A percentile compares a stretch with the other conserved stretches of the same genome.
These are phyloP conservation scores for Aspergillus neotritici DNA, from an alignment of 2,329 filamentous ascomycete species.

Conservation along the genomic window DNA sequence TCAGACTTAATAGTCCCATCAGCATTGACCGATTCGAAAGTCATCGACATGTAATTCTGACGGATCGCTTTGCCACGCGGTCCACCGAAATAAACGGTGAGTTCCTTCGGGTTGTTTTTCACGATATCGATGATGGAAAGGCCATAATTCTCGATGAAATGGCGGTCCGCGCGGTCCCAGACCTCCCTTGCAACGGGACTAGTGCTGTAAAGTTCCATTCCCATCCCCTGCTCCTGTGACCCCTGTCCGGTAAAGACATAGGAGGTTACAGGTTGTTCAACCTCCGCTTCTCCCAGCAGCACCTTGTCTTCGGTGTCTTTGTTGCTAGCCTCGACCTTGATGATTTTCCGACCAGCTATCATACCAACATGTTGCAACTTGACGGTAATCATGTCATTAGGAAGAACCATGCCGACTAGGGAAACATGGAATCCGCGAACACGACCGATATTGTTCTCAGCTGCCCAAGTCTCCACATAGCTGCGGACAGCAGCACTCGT, in stretches of 20 bases:
- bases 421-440: constrained; percentile 96
- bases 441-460: constrained; percentile 95
- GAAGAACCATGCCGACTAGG: constrained; percentile 96
- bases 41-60: constrained; percentile 99
- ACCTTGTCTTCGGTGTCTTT: constrained; percentile 96
- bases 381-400: constrained; percentile 90
- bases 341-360: constrained; percentile 97
- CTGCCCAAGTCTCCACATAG: constrained; percentile 96
- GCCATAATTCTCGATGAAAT: constrained; percentile 97
- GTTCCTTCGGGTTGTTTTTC: constrained; percentile 98
- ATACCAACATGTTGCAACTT: constrained; percentile 96
- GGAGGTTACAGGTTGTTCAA: constrained; percentile 92
- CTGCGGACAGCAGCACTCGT: constrained; percentile 93
- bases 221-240: constrained; percentile 98
- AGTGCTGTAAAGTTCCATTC: constrained; percentile 95
- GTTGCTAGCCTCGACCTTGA: constrained; percentile 96
- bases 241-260: constrained; percentile 99
- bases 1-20: constrained; percentile 95
- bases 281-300: constrained; percentile 87
- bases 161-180: constrained; percentile 95
- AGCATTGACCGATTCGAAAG: constrained; percentile 91
- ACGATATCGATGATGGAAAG: constrained; percentile 99
- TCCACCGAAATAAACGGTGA: constrained; percentile 96
- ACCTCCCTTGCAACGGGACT: constrained; percentile 93
- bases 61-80: constrained; percentile 95